These are phyloP conservation scores for Rossbeevera mucosa DNA, from an alignment of 768 basidiomycete genomes.

Conservation along the genomic window DNA sequence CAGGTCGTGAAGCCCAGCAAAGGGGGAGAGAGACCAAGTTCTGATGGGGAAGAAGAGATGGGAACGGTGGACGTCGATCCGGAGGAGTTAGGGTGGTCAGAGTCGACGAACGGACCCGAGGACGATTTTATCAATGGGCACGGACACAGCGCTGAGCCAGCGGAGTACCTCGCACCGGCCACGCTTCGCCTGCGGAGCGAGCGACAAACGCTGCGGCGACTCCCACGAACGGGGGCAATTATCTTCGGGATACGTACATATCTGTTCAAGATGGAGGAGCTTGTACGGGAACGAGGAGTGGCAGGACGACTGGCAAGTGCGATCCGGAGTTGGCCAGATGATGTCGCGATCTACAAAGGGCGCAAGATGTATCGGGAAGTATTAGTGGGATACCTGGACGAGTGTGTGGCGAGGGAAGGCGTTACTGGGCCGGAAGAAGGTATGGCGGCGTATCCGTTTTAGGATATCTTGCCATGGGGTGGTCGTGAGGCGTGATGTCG, in stretches of 20 bases:
- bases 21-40: not conserved
- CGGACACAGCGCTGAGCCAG: constrained; percentile 20
- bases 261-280: constrained; percentile 47
- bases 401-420: constrained; percentile 13
- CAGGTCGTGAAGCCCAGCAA: constrained; percentile 35
- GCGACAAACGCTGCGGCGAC: constrained; percentile 61
- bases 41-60: constrained; percentile 5
- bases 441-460: constrained; percentile 15
- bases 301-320: constrained; percentile 61
- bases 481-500: constrained; percentile 2
- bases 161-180: constrained; percentile 30
- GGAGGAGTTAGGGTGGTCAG: constrained; percentile 64
- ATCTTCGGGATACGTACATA: constrained; percentile 70
- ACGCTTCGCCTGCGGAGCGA: constrained; percentile 56
- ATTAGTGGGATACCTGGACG: constrained; percentile 21
- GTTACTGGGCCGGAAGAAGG: constrained; percentile 2
- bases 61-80: constrained; percentile 39
- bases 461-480: constrained; percentile 8
- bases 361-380: constrained; percentile 23
- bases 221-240: constrained; percentile 59
- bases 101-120: constrained; percentile 52
- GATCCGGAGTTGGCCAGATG: constrained; percentile 60
- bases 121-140: constrained; percentile 36
- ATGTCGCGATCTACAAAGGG: constrained; percentile 39
- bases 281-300: constrained; percentile 53